These are phyloP conservation scores for Perilla frutescens DNA, from an alignment of 257 asterid species.

Conservation along the genomic window DNA sequence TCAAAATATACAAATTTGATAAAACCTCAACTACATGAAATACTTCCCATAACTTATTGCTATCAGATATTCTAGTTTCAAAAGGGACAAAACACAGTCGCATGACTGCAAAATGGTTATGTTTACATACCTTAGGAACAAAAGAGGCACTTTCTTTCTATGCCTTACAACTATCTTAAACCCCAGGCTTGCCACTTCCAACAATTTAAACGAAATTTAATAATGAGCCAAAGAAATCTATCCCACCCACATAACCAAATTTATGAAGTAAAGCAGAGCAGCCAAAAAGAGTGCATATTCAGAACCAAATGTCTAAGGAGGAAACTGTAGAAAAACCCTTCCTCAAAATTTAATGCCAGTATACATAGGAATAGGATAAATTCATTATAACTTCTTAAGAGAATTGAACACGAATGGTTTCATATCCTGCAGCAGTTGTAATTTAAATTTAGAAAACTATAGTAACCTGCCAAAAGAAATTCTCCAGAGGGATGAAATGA, in stretches of 20 bases:
- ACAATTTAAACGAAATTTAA: not conserved
- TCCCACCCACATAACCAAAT: not conserved
- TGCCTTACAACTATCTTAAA: not conserved
- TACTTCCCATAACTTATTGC: not conserved
- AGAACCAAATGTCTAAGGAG: no score
- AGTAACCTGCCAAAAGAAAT: slow-evolving; percentile 71
- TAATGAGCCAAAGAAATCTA: slow-evolving; percentile 16
- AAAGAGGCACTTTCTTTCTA: not conserved
- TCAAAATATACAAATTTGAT: not conserved
- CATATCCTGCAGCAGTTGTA: slow-evolving; percentile 13
- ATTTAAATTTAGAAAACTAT: slow-evolving; percentile 26
- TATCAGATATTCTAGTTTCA: slow-evolving; percentile 5
- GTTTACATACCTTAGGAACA: not conserved
- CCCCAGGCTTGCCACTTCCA: slow-evolving; percentile 15
- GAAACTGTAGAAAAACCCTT: slow-evolving; percentile 7
- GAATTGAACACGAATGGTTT: not conserved
- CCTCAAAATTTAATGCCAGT: slow-evolving; percentile 13
- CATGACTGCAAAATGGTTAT: not conserved
- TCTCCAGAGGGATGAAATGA: slow-evolving; percentile 39
- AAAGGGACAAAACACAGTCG: not conserved
- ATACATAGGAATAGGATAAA: slow-evolving; percentile 4
- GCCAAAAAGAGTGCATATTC: slow-evolving; percentile 9
- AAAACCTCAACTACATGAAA: not conserved
- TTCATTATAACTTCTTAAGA: not conserved
- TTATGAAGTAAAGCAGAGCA: not conserved